These are phyloP conservation scores for Claviceps citrina DNA, from an alignment of 2,329 filamentous ascomycete genomes.

Conservation along the genomic window DNA sequence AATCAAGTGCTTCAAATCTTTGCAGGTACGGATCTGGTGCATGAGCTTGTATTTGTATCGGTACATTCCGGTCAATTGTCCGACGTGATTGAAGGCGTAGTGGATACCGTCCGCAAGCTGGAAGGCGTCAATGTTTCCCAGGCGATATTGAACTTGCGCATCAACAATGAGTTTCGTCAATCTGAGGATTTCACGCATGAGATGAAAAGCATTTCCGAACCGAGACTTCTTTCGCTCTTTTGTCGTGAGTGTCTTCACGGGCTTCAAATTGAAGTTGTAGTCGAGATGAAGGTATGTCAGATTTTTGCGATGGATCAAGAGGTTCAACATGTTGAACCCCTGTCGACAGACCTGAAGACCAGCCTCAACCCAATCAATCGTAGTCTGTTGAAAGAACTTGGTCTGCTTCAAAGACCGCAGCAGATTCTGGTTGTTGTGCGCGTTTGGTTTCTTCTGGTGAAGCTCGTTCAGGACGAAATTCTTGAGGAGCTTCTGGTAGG, in stretches of 20 bases:
- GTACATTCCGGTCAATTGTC: slow-evolving; percentile 97
- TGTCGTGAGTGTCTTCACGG: slow-evolving; percentile 93
- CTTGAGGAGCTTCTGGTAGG: slow-evolving; percentile 95
- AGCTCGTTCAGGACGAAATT: slow-evolving; percentile 92
- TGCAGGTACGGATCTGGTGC: slow-evolving; percentile 98
- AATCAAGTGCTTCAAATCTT: slow-evolving; percentile 96
- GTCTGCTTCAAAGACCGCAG: slow-evolving; percentile 83
- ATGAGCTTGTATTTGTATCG: slow-evolving; percentile 99
- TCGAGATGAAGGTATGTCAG: slow-evolving; percentile 95
- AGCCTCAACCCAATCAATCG: slow-evolving; percentile 98
- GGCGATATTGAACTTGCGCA: slow-evolving; percentile 90
- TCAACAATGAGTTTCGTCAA: slow-evolving; percentile 96
- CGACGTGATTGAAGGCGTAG: slow-evolving; percentile 99
- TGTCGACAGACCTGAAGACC: slow-evolving; percentile 95
- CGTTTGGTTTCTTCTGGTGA: slow-evolving; percentile 90
- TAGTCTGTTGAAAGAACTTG: slow-evolving; percentile 99
- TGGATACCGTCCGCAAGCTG: slow-evolving; percentile 95
- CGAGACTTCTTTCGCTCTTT: slow-evolving; percentile 99
- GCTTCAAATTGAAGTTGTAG: slow-evolving; percentile 99
- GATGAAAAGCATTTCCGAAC: slow-evolving; percentile 96
- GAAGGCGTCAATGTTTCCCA: slow-evolving; percentile 97
- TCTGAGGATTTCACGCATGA: slow-evolving; percentile 95
- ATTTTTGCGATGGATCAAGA: slow-evolving; percentile 96
- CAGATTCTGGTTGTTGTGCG: slow-evolving; percentile 85
- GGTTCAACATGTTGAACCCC: slow-evolving; percentile 97